A percentile compares a stretch with the other conserved stretches of the same genome.
These are phyloP conservation scores for Flaveria linearis DNA, from an alignment of 129 eudicot species.

Conservation along the genomic window DNA sequence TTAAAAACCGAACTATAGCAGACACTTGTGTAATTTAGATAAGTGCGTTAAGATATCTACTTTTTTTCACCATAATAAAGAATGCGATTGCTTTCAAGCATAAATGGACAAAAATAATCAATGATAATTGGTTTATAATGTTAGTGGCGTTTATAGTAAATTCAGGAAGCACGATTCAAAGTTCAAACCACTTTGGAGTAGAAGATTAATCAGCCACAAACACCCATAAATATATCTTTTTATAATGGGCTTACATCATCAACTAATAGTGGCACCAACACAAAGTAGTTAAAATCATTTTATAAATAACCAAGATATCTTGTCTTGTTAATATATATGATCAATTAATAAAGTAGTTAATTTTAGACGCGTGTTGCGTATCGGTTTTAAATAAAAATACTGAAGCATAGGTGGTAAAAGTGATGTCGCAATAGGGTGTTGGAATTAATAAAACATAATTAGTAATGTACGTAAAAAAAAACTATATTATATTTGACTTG, in stretches of 20 bases:
- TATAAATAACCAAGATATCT: too few relatives aligned
- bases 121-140: slow-evolving; percentile 30
- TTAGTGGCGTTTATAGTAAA: slow-evolving; percentile 32
- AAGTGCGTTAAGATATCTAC: slow-evolving; percentile 32
- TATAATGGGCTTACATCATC: slow-evolving; percentile 38
- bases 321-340: too few relatives aligned
- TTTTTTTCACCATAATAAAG: background rate
- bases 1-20: background rate
- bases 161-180: slow-evolving; percentile 10
- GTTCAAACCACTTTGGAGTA: slow-evolving; percentile 12
- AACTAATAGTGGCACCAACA: background rate
- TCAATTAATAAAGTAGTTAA: too few relatives aligned
- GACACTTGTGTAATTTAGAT: slow-evolving; percentile 6
- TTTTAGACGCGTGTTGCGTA: too few relatives aligned
- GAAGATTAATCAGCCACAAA: slow-evolving; percentile 30
- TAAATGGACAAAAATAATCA: background rate
- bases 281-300: too few relatives aligned
- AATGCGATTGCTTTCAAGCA: slow-evolving; percentile 14
- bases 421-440: too few relatives aligned
- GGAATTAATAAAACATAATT: too few relatives aligned
- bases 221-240: slow-evolving; percentile 16
- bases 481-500: too few relatives aligned
- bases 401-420: too few relatives aligned
- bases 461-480: too few relatives aligned
- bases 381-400: too few relatives aligned